A percentile compares a stretch with the other conserved stretches of the same genome.
Conservation (phyloP, 2,329 filamentous ascomycete genomes). For the Aspergillus brunneoviolaceus region DNA sequence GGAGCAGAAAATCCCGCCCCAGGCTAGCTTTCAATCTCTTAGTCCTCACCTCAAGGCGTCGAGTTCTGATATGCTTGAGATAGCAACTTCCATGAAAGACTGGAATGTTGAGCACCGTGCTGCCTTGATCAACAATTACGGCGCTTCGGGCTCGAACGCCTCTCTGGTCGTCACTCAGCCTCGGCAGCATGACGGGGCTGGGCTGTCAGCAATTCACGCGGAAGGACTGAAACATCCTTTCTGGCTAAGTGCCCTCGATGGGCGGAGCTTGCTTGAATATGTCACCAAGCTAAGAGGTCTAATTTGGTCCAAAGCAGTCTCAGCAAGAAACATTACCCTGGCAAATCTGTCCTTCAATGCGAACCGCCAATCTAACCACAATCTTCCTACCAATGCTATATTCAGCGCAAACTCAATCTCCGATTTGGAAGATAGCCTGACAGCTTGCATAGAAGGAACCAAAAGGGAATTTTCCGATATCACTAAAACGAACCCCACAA, state of each 20-base stretch:
- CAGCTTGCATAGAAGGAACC: neutral
- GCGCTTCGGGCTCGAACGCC: constrained; percentile 26
- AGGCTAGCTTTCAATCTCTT: constrained; percentile 28
- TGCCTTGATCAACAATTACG: constrained; percentile 28
- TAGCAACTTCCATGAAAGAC: constrained; percentile 13
- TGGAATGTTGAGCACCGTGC: constrained; percentile 21
- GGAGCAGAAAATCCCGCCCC: constrained; percentile 25
- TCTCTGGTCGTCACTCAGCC: constrained; percentile 24
- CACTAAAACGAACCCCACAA: neutral
- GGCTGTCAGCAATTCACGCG: neutral
- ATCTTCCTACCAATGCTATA: neutral
- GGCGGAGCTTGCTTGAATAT: neutral
- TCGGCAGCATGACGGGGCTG: constrained; percentile 13
- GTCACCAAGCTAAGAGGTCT: neutral
- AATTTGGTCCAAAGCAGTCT: neutral
- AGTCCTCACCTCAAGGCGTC: constrained; percentile 21
- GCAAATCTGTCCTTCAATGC: constrained; percentile 8
- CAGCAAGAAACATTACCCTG: neutral
- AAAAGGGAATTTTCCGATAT: neutral
- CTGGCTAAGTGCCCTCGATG: constrained; percentile 5
- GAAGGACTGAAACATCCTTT: constrained; percentile 23
- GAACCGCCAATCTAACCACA: constrained; percentile 1
- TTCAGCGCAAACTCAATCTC: neutral
- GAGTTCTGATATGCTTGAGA: constrained; percentile 11
- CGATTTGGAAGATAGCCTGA: constrained; percentile 1